Conservation (phyloP, 768 basidiomycete species). For the Boletales sp. region DNA sequence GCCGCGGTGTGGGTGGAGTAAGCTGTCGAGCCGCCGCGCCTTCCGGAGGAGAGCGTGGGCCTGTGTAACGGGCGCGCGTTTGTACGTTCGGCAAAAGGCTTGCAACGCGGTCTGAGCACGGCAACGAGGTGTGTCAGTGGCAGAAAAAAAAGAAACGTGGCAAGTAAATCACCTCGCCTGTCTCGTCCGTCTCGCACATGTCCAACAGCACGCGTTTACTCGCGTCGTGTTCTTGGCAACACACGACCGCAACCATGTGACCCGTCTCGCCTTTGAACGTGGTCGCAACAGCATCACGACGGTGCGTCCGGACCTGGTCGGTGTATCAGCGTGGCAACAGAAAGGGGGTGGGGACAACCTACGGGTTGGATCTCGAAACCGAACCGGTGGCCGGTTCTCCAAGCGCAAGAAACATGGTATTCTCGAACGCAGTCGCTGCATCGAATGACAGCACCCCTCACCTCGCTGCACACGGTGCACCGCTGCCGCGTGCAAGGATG, state of each 20-base stretch:
- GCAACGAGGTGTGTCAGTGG: slow-evolving; percentile 3
- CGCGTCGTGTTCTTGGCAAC: slow-evolving; percentile 73
- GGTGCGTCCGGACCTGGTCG: slow-evolving; percentile 69
- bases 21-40: slow-evolving; percentile 75
- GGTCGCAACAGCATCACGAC: slow-evolving; percentile 62
- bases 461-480: slow-evolving; percentile 71
- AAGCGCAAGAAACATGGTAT: slow-evolving; percentile 90
- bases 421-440: slow-evolving; percentile 80
- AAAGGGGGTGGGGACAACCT: slow-evolving; percentile 23
- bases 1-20: slow-evolving; percentile 47
- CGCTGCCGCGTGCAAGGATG: slow-evolving; percentile 40
- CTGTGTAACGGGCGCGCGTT: slow-evolving; percentile 66
- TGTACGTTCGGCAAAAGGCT: slow-evolving; percentile 81
- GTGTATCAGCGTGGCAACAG: neutral
- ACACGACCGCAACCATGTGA: slow-evolving; percentile 71
- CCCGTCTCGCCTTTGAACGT: slow-evolving; percentile 79
- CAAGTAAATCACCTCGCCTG: slow-evolving; percentile 60
- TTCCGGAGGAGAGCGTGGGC: slow-evolving; percentile 87
- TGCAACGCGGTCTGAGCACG: slow-evolving; percentile 76
- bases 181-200: slow-evolving; percentile 81
- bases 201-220: slow-evolving; percentile 70
- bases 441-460: slow-evolving; percentile 74
- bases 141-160: neutral
- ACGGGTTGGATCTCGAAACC: slow-evolving; percentile 91
- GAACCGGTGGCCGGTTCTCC: slow-evolving; percentile 77